phyloP scores from a whole-genome alignment of 2,329 filamentous ascomycete genomes.

The Thelonectria rubi region DNA sequence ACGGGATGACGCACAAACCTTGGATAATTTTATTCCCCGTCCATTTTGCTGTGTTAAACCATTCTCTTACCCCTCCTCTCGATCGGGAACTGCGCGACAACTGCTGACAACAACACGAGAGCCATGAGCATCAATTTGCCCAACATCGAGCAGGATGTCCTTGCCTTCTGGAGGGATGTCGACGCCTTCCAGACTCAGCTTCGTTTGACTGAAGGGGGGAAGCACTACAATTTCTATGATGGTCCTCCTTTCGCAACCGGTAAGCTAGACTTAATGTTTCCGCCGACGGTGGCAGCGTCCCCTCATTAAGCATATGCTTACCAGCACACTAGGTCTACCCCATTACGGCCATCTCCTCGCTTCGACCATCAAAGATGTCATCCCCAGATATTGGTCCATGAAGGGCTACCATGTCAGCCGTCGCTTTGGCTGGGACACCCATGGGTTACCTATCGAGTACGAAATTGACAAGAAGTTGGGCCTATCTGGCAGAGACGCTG shows the following conservation, averaged over 20 bases:
- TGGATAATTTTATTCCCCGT: too few relatives aligned
- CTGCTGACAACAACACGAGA: too few relatives aligned
- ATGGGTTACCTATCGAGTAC: slow-evolving; percentile 65
- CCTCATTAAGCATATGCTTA: neutral
- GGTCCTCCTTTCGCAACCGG: slow-evolving; percentile 67
- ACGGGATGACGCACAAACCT: too few relatives aligned
- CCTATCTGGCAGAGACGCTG: slow-evolving; percentile 81
- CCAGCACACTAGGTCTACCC: slow-evolving; percentile 30
- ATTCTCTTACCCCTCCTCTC: too few relatives aligned
- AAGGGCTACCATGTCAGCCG: slow-evolving; percentile 87
- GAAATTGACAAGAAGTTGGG: slow-evolving; percentile 92
- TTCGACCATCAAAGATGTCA: slow-evolving; percentile 92
- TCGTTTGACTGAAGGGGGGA: slow-evolving; percentile 72
- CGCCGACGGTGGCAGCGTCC: too few relatives aligned
- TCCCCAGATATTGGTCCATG: slow-evolving; percentile 92
- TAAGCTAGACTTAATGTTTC: too few relatives aligned
- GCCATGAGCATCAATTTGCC: slow-evolving; percentile 10
- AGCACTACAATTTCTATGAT: slow-evolving; percentile 89
- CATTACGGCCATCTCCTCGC: slow-evolving; percentile 72
- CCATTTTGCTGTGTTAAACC: too few relatives aligned
- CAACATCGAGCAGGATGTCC: slow-evolving; percentile 12
- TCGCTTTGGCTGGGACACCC: slow-evolving; percentile 82
- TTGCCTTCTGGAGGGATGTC: slow-evolving; percentile 26
- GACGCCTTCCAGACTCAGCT: slow-evolving; percentile 41
- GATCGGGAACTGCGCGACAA: too few relatives aligned